Percentiles rank a stretch among this genome's conserved stretches.
Evolutionary conservation across 2,329 filamentous ascomycete species (phyloP).

Genomic region (Helminthosporium solani): DNA sequence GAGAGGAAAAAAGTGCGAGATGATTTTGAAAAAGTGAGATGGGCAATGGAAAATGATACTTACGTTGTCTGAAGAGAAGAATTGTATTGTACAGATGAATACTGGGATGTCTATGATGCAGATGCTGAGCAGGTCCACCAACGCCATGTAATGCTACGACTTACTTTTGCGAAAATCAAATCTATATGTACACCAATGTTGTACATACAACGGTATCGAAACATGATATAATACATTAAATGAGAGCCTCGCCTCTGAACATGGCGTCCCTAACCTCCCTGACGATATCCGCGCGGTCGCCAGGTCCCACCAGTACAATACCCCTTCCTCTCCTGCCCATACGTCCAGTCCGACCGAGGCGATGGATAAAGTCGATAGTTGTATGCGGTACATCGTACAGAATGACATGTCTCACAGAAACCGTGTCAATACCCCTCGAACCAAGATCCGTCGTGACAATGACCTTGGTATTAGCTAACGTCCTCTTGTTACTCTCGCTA

Average conservation of each 20-base stretch:
- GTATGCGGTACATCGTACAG: slow-evolving; percentile 97
- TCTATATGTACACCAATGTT: background rate
- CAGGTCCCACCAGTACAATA: slow-evolving; percentile 84
- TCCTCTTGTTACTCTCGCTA: slow-evolving; percentile 32
- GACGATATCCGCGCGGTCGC: slow-evolving; percentile 87
- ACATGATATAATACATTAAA: slow-evolving; percentile 32
- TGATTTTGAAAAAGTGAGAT: no score
- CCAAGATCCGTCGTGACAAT: slow-evolving; percentile 93
- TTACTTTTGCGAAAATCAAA: background rate
- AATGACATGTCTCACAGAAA: slow-evolving; percentile 87
- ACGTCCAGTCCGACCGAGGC: slow-evolving; percentile 83
- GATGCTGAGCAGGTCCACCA: background rate
- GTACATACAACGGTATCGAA: background rate
- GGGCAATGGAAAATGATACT: no score
- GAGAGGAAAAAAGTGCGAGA: no score
- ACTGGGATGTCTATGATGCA: no score
- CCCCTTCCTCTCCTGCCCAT: slow-evolving; percentile 90
- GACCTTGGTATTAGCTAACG: slow-evolving; percentile 77
- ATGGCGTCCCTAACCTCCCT: slow-evolving; percentile 81
- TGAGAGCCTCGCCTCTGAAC: slow-evolving; percentile 53
- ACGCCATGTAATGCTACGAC: background rate
- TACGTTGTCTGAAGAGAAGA: no score
- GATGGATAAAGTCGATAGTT: slow-evolving; percentile 97
- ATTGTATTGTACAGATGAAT: no score
- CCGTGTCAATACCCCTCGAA: slow-evolving; percentile 89